Evolutionary conservation across 371 early-diverging fungal genomes (phyloP).

Genomic region (Apophysomyces variabilis): DNA sequence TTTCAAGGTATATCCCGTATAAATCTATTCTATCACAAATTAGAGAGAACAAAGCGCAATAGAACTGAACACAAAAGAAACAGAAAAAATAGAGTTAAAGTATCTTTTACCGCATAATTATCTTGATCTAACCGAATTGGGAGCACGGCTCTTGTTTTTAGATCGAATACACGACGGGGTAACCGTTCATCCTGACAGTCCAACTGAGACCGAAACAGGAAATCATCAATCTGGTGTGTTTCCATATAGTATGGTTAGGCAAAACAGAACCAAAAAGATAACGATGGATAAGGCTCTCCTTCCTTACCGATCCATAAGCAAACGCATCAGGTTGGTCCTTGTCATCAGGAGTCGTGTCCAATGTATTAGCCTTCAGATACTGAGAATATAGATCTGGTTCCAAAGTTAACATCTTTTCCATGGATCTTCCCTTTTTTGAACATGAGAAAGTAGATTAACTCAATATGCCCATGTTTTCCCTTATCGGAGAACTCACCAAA

Average conservation of each 20-base stretch:
- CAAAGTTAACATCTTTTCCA: constrained; percentile 84
- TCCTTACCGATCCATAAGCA: constrained; percentile 50
- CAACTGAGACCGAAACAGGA: constrained; percentile 89
- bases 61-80: no score
- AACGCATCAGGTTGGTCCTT: constrained; percentile 54
- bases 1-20: constrained; percentile 64
- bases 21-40: constrained; percentile 32
- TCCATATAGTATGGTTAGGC: no score
- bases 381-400: constrained; percentile 66
- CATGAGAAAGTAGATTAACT: neutral
- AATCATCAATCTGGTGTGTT: constrained; percentile 42
- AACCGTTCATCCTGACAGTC: constrained; percentile 85
- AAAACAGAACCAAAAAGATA: no score
- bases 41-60: no score
- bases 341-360: constrained; percentile 39
- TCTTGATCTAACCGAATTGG: constrained; percentile 83
- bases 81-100: no score
- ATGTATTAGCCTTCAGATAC: constrained; percentile 63
- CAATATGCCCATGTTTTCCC: neutral
- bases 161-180: constrained; percentile 85
- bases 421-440: constrained; percentile 71
- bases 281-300: no score
- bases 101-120: constrained; percentile 65
- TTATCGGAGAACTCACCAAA: constrained; percentile 49
- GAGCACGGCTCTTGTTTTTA: constrained; percentile 91